These are phyloP conservation scores for Fusarium sp. DNA, from an alignment of 2,329 filamentous ascomycete genomes.

Conservation along the genomic window DNA sequence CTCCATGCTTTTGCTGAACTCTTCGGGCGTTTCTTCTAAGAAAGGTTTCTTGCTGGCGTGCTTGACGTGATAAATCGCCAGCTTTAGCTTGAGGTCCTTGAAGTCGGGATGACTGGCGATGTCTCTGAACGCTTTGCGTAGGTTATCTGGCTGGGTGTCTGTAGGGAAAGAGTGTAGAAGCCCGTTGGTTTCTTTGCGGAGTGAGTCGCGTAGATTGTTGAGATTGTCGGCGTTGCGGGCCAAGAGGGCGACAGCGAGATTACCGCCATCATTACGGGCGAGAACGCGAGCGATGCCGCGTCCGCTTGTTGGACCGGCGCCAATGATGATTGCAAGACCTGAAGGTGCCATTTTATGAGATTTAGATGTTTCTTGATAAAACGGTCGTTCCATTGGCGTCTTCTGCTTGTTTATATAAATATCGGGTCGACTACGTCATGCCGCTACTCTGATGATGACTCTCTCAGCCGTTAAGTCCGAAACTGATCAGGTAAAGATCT, in stretches of 20 bases:
- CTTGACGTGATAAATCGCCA: constrained; percentile 67
- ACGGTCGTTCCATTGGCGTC: fast-evolving
- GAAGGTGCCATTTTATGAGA: constrained; percentile 54
- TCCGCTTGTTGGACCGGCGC: constrained; percentile 61
- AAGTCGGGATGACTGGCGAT: constrained; percentile 62
- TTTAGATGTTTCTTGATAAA: not conserved
- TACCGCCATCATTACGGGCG: constrained; percentile 15
- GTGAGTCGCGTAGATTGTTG: constrained; percentile 49
- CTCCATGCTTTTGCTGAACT: constrained; percentile 59
- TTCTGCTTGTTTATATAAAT: not conserved
- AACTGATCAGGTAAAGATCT: not conserved
- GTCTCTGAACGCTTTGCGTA: constrained; percentile 34
- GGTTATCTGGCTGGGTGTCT: constrained; percentile 20
- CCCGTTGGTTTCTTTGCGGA: constrained; percentile 58
- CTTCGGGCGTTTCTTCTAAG: constrained; percentile 62
- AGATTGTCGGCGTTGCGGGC: constrained; percentile 35
- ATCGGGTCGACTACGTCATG: constrained; percentile 12
- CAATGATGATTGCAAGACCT: constrained; percentile 62
- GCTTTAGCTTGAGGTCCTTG: constrained; percentile 58
- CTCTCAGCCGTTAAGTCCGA: not conserved
- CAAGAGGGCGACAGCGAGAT: constrained; percentile 33
- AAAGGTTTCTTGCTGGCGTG: constrained; percentile 65
- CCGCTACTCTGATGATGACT: not conserved
- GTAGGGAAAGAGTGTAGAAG: constrained; percentile 27
- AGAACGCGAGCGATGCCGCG: constrained; percentile 63